Conservation (phyloP, 2,329 filamentous ascomycete genomes). For the Albophoma yamanashiensis region DNA sequence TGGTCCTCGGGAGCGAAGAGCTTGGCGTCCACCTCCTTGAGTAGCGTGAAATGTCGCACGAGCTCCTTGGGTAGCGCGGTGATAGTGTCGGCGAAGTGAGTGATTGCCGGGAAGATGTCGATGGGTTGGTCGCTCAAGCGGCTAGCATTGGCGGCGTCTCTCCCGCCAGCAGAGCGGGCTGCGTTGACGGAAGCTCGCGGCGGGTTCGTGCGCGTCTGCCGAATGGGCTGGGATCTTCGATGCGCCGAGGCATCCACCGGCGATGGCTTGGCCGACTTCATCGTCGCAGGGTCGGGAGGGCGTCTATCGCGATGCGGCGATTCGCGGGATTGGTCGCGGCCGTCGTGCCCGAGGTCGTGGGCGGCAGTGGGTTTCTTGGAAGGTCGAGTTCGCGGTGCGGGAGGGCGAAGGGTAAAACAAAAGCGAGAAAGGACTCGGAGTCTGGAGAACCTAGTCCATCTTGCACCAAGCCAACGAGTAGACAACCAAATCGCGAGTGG, state of each 20-base stretch:
- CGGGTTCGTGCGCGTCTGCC: constrained; percentile 56
- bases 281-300: constrained; percentile 23
- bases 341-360: background rate
- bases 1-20: constrained; percentile 80
- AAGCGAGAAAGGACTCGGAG: background rate
- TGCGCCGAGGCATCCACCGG: constrained; percentile 33
- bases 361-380: background rate
- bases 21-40: constrained; percentile 98
- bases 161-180: constrained; percentile 29
- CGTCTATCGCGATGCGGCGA: constrained; percentile 5
- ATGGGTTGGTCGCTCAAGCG: constrained; percentile 45
- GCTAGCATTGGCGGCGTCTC: constrained; percentile 34
- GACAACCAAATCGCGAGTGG: background rate
- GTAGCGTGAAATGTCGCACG: constrained; percentile 85
- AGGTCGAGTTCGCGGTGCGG: background rate
- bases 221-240: constrained; percentile 52
- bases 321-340: background rate
- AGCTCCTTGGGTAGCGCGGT: constrained; percentile 89
- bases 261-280: constrained; percentile 45
- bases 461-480: background rate
- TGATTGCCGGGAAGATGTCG: constrained; percentile 56
- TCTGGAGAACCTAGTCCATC: background rate
- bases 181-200: constrained; percentile 40
- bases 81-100: constrained; percentile 82
- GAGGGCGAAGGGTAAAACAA: background rate